These are phyloP conservation scores for Microthyrium microscopicum DNA, from an alignment of 2,329 filamentous ascomycete genomes.

Conservation along the genomic window DNA sequence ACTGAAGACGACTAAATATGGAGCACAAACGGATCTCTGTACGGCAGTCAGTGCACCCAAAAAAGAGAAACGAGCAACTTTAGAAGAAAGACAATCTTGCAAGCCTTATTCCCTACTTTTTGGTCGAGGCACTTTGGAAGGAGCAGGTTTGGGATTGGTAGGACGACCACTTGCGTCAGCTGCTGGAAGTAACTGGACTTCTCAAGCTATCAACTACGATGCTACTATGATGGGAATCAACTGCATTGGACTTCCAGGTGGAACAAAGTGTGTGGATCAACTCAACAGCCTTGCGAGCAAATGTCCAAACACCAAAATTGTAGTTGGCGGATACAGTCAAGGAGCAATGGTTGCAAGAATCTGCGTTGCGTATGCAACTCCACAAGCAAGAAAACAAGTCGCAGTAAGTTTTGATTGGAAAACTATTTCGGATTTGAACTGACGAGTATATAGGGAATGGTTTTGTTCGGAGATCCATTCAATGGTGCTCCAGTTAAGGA, in stretches of 20 bases:
- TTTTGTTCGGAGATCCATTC: slow-evolving; percentile 5
- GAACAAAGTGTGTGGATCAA: not conserved
- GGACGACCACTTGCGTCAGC: not conserved
- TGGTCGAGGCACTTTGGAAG: slow-evolving; percentile 1
- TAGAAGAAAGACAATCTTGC: not conserved
- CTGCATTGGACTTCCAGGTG: slow-evolving; percentile 4
- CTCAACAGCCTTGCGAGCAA: not conserved
- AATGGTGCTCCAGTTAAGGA: slow-evolving; percentile 4
- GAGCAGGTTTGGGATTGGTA: not conserved
- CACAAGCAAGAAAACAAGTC: not conserved
- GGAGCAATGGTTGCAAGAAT: slow-evolving; percentile 5
- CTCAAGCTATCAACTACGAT: slow-evolving; percentile 1
- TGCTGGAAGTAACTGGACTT: not conserved
- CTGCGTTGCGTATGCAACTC: slow-evolving; percentile 2
- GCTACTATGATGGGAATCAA: slow-evolving; percentile 3
- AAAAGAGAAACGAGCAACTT: not conserved
- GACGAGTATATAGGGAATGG: not conserved
- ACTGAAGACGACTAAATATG: not conserved
- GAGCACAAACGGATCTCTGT: not conserved
- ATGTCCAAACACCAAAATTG: slow-evolving; percentile 2
- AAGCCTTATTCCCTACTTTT: slow-evolving; percentile 2
- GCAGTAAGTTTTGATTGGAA: not conserved
- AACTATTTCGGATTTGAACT: not conserved
- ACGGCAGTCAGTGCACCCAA: no score
- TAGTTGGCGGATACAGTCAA: slow-evolving; percentile 2